Evolutionary conservation across 2,329 filamentous ascomycete genomes (phyloP).

Genomic region (Macrophomina phaseolina): DNA sequence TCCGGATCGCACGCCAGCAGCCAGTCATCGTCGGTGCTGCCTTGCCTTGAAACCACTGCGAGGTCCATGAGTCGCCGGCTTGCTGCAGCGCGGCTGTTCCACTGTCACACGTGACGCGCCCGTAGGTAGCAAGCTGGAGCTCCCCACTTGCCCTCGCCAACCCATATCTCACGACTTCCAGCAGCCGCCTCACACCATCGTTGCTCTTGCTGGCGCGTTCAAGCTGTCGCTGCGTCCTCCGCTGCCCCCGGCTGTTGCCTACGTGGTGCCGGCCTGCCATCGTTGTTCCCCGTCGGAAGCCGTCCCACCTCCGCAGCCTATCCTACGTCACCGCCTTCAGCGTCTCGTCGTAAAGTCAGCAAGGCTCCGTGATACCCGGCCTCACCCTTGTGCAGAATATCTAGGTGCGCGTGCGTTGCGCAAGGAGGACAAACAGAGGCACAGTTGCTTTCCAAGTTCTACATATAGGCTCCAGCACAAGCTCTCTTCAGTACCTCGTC

Average conservation of each 20-base stretch:
- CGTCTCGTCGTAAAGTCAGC: not conserved
- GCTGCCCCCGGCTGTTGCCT: not conserved
- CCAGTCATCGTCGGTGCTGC: slow-evolving; percentile 10
- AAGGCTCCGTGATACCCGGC: slow-evolving; percentile 4
- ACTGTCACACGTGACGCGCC: slow-evolving; percentile 14
- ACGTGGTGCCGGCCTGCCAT: not conserved
- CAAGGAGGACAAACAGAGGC: not conserved
- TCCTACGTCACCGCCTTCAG: slow-evolving; percentile 25
- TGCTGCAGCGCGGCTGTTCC: slow-evolving; percentile 8
- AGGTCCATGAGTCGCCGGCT: slow-evolving; percentile 13
- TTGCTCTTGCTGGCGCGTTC: not conserved
- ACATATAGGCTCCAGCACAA: not conserved
- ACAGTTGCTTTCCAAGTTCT: not conserved
- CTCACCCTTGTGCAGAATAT: not conserved
- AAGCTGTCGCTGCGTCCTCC: not conserved
- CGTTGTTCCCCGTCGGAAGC: slow-evolving; percentile 3
- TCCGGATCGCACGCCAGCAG: slow-evolving; percentile 10
- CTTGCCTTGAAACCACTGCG: slow-evolving; percentile 4
- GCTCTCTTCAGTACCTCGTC: slow-evolving; percentile 1
- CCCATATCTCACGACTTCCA: slow-evolving; percentile 13
- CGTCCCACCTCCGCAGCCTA: slow-evolving; percentile 3
- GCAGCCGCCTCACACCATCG: slow-evolving; percentile 6
- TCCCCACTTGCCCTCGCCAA: slow-evolving; percentile 19
- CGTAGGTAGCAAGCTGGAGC: slow-evolving; percentile 12
- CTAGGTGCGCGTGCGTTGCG: not conserved